phyloP scores from a whole-genome alignment of 495 filamentous ascomycete species.

The Penicillium parvum region DNA sequence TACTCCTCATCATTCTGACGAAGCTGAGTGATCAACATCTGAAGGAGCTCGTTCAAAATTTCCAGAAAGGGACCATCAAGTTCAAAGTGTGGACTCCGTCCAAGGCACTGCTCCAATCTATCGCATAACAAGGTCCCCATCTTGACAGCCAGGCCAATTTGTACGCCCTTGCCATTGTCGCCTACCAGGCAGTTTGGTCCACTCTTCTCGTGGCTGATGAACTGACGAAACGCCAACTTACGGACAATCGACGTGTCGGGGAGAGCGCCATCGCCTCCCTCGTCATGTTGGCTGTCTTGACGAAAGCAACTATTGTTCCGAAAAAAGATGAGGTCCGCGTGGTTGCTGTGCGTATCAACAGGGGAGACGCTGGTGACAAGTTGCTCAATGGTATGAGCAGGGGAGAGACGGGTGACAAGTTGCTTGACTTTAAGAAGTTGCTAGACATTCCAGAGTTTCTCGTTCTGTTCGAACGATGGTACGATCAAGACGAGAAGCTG shows the following conservation, averaged over 20 bases:
- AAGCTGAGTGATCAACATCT: too few species aligned
- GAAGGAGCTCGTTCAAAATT: too few species aligned
- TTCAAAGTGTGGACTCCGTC: background rate
- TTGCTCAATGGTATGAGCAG: too few species aligned
- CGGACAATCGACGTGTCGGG: background rate
- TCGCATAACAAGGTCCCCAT: constrained; percentile 1
- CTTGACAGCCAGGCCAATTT: constrained; percentile 2
- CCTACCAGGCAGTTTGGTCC: background rate
- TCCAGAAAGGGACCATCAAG: too few species aligned
- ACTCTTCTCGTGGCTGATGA: background rate
- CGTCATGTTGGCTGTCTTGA: background rate
- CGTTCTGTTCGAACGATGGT: too few species aligned
- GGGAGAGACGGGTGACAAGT: too few species aligned
- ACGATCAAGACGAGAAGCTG: background rate
- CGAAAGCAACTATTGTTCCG: background rate
- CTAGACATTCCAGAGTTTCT: too few species aligned
- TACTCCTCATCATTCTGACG: too few species aligned
- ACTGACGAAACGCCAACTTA: background rate
- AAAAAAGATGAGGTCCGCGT: too few species aligned
- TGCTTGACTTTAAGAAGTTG: too few species aligned
- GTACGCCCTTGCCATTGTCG: background rate
- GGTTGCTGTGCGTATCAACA: too few species aligned
- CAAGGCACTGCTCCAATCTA: background rate
- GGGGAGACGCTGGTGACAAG: too few species aligned
- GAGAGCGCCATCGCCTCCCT: background rate